phyloP scores from a whole-genome alignment of 1,284 basidiomycete genomes.

The Papiliotrema fonsecae region DNA sequence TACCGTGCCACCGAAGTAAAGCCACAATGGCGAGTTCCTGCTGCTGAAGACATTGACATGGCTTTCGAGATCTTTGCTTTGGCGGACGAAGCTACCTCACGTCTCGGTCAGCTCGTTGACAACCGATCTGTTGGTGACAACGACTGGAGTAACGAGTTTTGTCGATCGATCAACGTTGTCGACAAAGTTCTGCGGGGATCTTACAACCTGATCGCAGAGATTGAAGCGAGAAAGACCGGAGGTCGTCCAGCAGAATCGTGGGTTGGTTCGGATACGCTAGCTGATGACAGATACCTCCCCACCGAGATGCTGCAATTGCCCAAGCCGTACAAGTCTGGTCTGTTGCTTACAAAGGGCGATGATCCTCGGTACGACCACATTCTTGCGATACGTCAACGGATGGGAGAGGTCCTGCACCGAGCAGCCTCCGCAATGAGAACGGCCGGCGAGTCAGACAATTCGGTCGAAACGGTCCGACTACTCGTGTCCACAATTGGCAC shows the following conservation, averaged over 20 bases:
- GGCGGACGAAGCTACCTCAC: constrained; percentile 59
- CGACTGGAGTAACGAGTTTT: constrained; percentile 86
- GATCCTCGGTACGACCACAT: constrained; percentile 72
- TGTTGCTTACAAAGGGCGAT: constrained; percentile 66
- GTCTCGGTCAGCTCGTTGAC: constrained; percentile 62
- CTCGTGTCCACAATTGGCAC: constrained; percentile 48
- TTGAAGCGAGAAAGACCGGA: constrained; percentile 34
- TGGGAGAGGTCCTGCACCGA: constrained; percentile 64
- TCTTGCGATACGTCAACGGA: constrained; percentile 58
- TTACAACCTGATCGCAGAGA: constrained; percentile 41
- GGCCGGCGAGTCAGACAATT: constrained; percentile 76
- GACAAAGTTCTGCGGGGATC: constrained; percentile 33
- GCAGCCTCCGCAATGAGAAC: constrained; percentile 66
- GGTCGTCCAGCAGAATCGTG: constrained; percentile 28
- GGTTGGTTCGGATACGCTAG: constrained; percentile 3
- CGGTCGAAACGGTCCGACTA: constrained; percentile 76
- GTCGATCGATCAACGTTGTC: constrained; percentile 58
- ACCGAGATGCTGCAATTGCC: constrained; percentile 59
- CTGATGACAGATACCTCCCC: constrained; percentile 53
- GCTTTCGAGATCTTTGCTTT: constrained; percentile 65
- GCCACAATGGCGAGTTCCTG: constrained; percentile 74
- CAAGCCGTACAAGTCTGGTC: constrained; percentile 65
- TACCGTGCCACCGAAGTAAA: constrained; percentile 75
- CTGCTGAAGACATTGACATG: constrained; percentile 62
- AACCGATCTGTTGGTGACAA: constrained; percentile 56